phyloP scores from a whole-genome alignment of 2,329 filamentous ascomycete species.

The Tympanopsis confertula region DNA sequence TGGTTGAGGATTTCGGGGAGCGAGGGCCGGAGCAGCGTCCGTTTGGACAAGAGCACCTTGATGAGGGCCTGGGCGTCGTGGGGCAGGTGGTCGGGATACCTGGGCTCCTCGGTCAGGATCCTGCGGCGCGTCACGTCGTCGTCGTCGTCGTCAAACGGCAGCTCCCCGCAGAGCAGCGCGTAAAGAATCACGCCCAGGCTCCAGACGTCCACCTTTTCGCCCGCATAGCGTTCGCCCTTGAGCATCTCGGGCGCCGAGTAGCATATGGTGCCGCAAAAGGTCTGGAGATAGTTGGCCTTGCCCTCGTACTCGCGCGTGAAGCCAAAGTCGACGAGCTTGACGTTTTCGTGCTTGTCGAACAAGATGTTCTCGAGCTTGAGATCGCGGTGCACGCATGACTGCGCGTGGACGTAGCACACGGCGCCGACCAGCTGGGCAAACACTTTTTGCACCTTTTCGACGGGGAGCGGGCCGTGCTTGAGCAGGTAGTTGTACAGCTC shows the following conservation, averaged over 20 bases:
- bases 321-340: conserved; percentile 95
- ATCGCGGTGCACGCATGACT: conserved; percentile 92
- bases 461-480: conserved; percentile 70
- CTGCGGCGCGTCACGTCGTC: conserved; percentile 74
- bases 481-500: conserved; percentile 95
- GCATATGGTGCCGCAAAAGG: conserved; percentile 93
- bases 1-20: conserved; percentile 78
- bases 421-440: conserved; percentile 93
- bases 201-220: conserved; percentile 96
- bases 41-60: conserved; percentile 74
- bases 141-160: conserved; percentile 94
- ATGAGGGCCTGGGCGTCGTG: conserved; percentile 68
- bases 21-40: conserved; percentile 70
- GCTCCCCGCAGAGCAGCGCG: conserved; percentile 68
- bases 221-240: conserved; percentile 94
- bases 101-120: conserved; percentile 77
- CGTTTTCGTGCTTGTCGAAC: conserved; percentile 90
- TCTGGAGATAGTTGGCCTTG: conserved; percentile 86
- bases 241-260: conserved; percentile 98
- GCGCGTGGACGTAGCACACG: conserved; percentile 86
- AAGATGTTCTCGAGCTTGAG: conserved; percentile 94
- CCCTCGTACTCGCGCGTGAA: conserved; percentile 97
- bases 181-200: conserved; percentile 78
- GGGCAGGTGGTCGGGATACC: conserved; percentile 70
- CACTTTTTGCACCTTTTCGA: conserved; percentile 83